Base-by-base conservation (phyloP, 2,329 filamentous ascomycete species). In the Ambrosiella cleistominuta region DNA sequence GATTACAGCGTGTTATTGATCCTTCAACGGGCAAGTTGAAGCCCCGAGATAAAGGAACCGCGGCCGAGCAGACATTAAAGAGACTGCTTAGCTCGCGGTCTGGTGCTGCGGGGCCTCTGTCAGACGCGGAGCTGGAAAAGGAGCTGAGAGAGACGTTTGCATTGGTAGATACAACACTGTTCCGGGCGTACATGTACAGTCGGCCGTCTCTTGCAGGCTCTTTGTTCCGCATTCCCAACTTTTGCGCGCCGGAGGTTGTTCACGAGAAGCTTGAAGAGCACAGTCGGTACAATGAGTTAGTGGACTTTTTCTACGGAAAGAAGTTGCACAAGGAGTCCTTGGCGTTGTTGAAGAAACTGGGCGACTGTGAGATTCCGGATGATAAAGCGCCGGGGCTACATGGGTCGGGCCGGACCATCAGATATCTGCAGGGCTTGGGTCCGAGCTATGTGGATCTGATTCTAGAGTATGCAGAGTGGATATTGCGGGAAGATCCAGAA, bases 271-370 rank as follows among this genome's bases (percentile, higher is more conserved):
- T 98, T 3, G 82, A 95, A 61, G 88, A 95, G 67, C 88, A 84
- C 45, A 86, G 86, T 60, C 82, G 90, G 38, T 96, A 95, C 69
- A 91, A 85, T 56, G 91, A 97, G 70, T 74, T 98, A 1, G 89
- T 98, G n/a, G 91, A 97, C 68, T 98, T 98, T 67, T 83, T 97
- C 64, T 88, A 94, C 65, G 93, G 93, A 62, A 98, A 98, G 72
- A 90, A 85, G 68, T 77, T 97, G 45, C 93, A 98, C 69, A 81
- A 84, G 15, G 83, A 94, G 66, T 91, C 93, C 0, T 72, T 98
- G 15, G 85, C 88, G 63, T 72, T 96, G 37, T 76, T 98, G 0
- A 79, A 81, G 64, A 85, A 83, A 62, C 96, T 96, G 64, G 91
- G 91, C 15, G 79, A 78, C 36, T 74, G 77, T 1, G 69, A 75